Evolutionary conservation across 2,329 filamentous ascomycete species (phyloP).

Genomic region (Ascochyta pisi): DNA sequence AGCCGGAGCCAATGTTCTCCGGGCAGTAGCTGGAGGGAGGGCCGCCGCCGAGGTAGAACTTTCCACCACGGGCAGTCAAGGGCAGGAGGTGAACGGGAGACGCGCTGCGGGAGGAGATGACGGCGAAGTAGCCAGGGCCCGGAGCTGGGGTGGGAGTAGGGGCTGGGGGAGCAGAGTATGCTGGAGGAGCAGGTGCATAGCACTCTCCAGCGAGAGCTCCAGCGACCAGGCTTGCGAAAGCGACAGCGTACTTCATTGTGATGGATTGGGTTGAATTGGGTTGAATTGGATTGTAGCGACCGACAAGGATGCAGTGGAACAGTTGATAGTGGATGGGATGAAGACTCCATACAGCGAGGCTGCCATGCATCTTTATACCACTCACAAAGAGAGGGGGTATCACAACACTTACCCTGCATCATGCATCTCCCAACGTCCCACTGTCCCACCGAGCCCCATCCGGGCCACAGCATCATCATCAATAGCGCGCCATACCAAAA

Average conservation of each 20-base stretch:
- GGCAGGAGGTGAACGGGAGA: constrained; percentile 58
- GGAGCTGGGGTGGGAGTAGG: constrained; percentile 6
- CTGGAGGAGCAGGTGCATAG: constrained; percentile 10
- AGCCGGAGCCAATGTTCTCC: constrained; percentile 41
- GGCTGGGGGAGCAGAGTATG: not conserved
- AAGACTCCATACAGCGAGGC: constrained; percentile 1
- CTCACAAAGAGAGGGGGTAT: not conserved
- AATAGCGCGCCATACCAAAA: not conserved
- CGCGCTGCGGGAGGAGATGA: constrained; percentile 54
- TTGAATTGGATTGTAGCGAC: not conserved
- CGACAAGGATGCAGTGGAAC: not conserved
- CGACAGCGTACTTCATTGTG: constrained; percentile 46
- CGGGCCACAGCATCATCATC: constrained; percentile 6
- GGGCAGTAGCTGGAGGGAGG: constrained; percentile 61
- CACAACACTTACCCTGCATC: not conserved
- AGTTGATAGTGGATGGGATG: not conserved
- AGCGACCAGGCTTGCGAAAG: constrained; percentile 37
- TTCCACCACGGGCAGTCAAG: constrained; percentile 56
- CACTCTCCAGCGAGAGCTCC: constrained; percentile 30
- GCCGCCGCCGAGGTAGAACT: constrained; percentile 59
- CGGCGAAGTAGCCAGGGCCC: constrained; percentile 47
- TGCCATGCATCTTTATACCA: constrained; percentile 9
- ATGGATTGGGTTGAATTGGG: not conserved
- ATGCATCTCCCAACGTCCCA: not conserved
- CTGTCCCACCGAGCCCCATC: constrained; percentile 1